Conservation (phyloP, 106 monocot species). For the Dendrobium nobile region DNA sequence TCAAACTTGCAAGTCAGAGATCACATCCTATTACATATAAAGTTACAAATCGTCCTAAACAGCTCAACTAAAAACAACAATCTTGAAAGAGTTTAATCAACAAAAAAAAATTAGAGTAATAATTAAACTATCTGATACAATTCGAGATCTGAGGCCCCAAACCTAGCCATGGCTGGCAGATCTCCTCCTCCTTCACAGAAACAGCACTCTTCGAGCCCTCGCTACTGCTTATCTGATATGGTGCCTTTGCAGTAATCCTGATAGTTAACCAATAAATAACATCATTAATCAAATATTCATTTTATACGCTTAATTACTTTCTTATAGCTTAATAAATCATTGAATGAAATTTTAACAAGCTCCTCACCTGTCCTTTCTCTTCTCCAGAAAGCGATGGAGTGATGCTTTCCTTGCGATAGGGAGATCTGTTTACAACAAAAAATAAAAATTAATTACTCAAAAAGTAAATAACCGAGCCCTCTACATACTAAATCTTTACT, state of each 20-base stretch:
- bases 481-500: too few relatives aligned
- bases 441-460: too few relatives aligned
- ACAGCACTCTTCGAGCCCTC: neutral
- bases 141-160: constrained; percentile 20
- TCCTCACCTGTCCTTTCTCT: constrained; percentile 68
- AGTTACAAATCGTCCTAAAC: neutral
- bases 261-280: neutral
- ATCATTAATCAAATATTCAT: neutral
- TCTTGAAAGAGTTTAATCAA: neutral
- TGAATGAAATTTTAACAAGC: neutral
- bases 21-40: too few relatives aligned
- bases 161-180: constrained; percentile 31
- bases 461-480: neutral
- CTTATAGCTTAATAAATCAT: neutral
- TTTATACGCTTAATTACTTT: neutral
- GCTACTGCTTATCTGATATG: constrained; percentile 20
- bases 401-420: constrained; percentile 62
- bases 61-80: neutral
- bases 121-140: neutral
- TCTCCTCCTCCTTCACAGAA: constrained; percentile 25
- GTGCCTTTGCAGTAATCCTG: constrained; percentile 32
- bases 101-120: neutral
- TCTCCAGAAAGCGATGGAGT: constrained; percentile 76
- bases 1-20: neutral
- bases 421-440: constrained; percentile 23